These are phyloP conservation scores for Picochlorum costavermella DNA, from an alignment of 139 green algal species.

Conservation along the genomic window DNA sequence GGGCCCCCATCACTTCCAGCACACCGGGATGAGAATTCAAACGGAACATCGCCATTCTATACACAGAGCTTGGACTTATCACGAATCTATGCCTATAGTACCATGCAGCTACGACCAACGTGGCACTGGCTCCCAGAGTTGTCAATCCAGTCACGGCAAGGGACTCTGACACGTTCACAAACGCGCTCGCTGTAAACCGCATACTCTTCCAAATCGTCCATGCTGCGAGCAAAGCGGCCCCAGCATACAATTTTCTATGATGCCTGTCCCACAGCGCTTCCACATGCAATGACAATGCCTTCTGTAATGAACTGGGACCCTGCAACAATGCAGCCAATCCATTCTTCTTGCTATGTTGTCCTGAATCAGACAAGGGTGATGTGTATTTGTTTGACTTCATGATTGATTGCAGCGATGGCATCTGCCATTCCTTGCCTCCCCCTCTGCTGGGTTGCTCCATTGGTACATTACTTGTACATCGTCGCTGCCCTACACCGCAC, in stretches of 20 bases:
- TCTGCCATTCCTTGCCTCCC: too few relatives aligned
- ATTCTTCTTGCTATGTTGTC: too few relatives aligned
- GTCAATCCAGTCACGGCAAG: slow-evolving; percentile 48
- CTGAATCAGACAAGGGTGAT: too few relatives aligned
- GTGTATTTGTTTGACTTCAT: too few relatives aligned
- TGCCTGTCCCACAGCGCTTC: slow-evolving; percentile 51
- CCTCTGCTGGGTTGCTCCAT: too few relatives aligned
- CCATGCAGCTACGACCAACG: not conserved
- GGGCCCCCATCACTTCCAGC: slow-evolving; percentile 68
- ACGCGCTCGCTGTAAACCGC: slow-evolving; percentile 29
- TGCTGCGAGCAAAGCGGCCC: slow-evolving; percentile 10
- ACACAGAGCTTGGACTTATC: slow-evolving; percentile 47
- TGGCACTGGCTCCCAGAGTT: not conserved
- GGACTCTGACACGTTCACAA: slow-evolving; percentile 49
- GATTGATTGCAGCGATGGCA: too few relatives aligned
- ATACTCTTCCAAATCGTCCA: slow-evolving; percentile 48
- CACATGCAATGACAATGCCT: slow-evolving; percentile 41
- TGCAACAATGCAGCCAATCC: not conserved
- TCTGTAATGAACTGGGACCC: slow-evolving; percentile 26
- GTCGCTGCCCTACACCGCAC: too few relatives aligned
- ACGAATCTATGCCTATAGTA: slow-evolving; percentile 19
- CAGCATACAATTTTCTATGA: slow-evolving; percentile 21
- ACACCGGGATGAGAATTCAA: slow-evolving; percentile 59
- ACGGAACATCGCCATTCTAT: slow-evolving; percentile 48
- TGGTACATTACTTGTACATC: too few relatives aligned